Evolutionary conservation across 495 filamentous ascomycete genomes (phyloP).

Genomic region (Terfezia boudieri): DNA sequence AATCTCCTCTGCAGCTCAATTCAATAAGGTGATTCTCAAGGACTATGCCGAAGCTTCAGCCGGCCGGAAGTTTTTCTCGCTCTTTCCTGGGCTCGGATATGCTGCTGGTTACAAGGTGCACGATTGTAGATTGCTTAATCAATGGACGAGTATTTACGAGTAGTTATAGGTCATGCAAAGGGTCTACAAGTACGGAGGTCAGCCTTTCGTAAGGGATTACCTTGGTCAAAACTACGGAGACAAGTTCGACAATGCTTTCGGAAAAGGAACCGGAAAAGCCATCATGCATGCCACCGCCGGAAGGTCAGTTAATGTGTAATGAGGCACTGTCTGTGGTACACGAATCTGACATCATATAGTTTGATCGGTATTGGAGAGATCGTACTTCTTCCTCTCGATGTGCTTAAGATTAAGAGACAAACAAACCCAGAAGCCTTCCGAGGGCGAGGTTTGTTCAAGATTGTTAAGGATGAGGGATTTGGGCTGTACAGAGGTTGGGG

Average conservation of each 20-base stretch:
- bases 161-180: constrained; percentile 51
- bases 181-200: constrained; percentile 97
- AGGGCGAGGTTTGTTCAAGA: constrained; percentile 72
- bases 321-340: too few species aligned
- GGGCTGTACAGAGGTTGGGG: constrained; percentile 88
- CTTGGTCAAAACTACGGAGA: constrained; percentile 57
- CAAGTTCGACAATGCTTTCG: constrained; percentile 72
- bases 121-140: not conserved
- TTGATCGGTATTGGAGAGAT: constrained; percentile 96
- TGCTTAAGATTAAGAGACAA: constrained; percentile 98
- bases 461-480: constrained; percentile 84
- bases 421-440: constrained; percentile 97
- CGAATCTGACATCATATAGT: constrained; percentile 24
- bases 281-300: constrained; percentile 94
- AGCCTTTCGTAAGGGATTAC: constrained; percentile 87
- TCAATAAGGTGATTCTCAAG: constrained; percentile 87
- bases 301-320: constrained; percentile 30
- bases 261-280: constrained; percentile 90
- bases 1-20: constrained; percentile 25
- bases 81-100: constrained; percentile 93
- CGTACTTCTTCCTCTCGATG: constrained; percentile 79
- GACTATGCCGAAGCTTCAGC: constrained; percentile 52
- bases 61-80: constrained; percentile 65
- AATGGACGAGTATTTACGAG: not conserved
- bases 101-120: constrained; percentile 89